Evolutionary conservation across 768 basidiomycete species (phyloP).

Genomic region (Podaxis pistillaris): DNA sequence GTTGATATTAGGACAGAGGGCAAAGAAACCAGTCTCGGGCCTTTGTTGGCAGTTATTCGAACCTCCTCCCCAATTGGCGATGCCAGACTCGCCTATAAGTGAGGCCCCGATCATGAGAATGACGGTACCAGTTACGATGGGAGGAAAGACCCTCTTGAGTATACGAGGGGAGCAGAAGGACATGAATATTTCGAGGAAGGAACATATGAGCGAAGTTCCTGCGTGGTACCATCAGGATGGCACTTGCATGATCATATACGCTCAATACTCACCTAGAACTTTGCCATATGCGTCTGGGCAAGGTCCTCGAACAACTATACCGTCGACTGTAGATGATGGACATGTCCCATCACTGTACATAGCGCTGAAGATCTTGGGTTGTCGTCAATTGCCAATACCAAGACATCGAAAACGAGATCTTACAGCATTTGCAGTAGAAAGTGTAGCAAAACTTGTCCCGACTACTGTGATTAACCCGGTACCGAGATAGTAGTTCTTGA

Average conservation of each 20-base stretch:
- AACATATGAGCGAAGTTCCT: conserved; percentile 78
- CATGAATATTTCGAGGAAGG: conserved; percentile 77
- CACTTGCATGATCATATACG: not conserved
- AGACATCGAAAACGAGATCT: not conserved
- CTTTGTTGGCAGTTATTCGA: conserved; percentile 64
- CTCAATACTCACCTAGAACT: conserved; percentile 52
- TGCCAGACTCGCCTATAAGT: conserved; percentile 71
- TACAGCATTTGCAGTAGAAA: conserved; percentile 70
- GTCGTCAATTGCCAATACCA: not conserved
- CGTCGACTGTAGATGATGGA: conserved; percentile 57
- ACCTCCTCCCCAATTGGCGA: conserved; percentile 83
- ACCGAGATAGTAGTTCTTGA: conserved; percentile 64
- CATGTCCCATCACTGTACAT: conserved; percentile 84
- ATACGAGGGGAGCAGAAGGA: conserved; percentile 69
- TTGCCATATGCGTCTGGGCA: conserved; percentile 84
- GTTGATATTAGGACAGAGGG: conserved; percentile 66
- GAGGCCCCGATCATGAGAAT: conserved; percentile 80
- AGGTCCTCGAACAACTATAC: conserved; percentile 52
- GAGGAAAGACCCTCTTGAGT: conserved; percentile 72
- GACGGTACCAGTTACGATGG: conserved; percentile 79
- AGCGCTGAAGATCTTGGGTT: conserved; percentile 60
- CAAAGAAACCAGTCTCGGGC: conserved; percentile 66
- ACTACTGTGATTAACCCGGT: conserved; percentile 84
- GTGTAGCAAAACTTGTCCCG: conserved; percentile 77
- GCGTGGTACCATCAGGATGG: not conserved